Base-by-base conservation (phyloP, 2,329 filamentous ascomycete species). In the Paecilomyces variotii region DNA sequence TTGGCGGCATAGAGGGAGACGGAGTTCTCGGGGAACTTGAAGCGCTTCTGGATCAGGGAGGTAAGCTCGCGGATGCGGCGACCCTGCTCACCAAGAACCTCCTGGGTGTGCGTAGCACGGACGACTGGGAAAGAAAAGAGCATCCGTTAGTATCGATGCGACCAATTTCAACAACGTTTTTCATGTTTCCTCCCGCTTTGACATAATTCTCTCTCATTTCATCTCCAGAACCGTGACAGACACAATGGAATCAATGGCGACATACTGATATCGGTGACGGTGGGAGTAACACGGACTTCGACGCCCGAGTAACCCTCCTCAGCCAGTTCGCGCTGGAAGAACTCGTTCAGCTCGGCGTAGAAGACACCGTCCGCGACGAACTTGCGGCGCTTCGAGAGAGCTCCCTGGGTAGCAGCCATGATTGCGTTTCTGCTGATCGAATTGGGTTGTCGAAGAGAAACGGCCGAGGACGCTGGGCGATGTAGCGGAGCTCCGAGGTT, bases 21-120 rank as follows among this genome's bases (percentile, higher is more conserved):
- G 72, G 89, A 95, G 90, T 97, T 97, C 85, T 97, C 93, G 82
- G 94, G 93, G 89, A 99, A 99, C 87, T 97, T 97, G 90, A 99
- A 99, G 78, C 94, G 92, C 90, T 99, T 97, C 86, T 99, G 95
- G 86, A 99, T 99, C 79, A 99, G 89, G 76, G 91, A 97, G 79
- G 94, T 99, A 82, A 99, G 91, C 87, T 99, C 94, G 80, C 94
- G 93, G 82, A 99, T 99, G 84, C 94, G 91, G 84, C 94, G 92
- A 76, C 94, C 94, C 87, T 99, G 94, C 88, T 99, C 94, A 78
- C 94, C 94, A 76, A 99, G 91, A 72, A 99, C 95, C 85, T 99
- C 95, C 85, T 99, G 94, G 78, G 94, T 99, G 88, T 99, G 94
- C 77, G 94, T 99, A 78, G 94, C 94, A 81, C 94, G 94, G 86